phyloP scores from a whole-genome alignment of 192 early-diverging fungal genomes.

The Tieghemiomyces parasiticus region DNA sequence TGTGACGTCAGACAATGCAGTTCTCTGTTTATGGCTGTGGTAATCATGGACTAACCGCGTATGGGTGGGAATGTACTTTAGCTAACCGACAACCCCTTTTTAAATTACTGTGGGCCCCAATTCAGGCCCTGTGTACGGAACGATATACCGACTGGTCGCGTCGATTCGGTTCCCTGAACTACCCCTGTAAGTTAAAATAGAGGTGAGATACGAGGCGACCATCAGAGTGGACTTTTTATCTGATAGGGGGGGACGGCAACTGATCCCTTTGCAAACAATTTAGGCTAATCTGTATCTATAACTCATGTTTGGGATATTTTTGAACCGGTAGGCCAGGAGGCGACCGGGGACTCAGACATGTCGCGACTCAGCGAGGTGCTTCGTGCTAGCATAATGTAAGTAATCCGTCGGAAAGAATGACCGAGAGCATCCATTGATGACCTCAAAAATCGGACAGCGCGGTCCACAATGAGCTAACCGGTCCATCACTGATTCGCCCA shows the following conservation, averaged over 20 bases:
- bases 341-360: conserved; percentile 50
- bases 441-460: conserved; percentile 8
- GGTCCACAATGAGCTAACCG: neutral
- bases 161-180: conserved; percentile 33
- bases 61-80: neutral
- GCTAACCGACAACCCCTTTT: neutral
- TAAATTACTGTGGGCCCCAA: neutral
- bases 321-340: conserved; percentile 29
- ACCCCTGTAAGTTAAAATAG: conserved; percentile 21
- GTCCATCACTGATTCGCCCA: neutral
- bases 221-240: neutral
- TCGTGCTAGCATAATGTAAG: conserved; percentile 18
- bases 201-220: too few relatives aligned
- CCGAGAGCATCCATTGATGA: neutral
- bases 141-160: conserved; percentile 38
- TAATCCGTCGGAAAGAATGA: neutral
- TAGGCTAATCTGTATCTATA: neutral
- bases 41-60: neutral
- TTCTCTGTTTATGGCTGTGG: neutral
- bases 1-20: neutral
- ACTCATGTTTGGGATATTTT: conserved; percentile 3
- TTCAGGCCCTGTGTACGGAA: conserved; percentile 35
- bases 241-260: neutral
- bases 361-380: conserved; percentile 26
- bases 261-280: neutral